These are phyloP conservation scores for Xylariaceae sp. DNA, from an alignment of 2,329 filamentous ascomycete genomes.

Conservation along the genomic window DNA sequence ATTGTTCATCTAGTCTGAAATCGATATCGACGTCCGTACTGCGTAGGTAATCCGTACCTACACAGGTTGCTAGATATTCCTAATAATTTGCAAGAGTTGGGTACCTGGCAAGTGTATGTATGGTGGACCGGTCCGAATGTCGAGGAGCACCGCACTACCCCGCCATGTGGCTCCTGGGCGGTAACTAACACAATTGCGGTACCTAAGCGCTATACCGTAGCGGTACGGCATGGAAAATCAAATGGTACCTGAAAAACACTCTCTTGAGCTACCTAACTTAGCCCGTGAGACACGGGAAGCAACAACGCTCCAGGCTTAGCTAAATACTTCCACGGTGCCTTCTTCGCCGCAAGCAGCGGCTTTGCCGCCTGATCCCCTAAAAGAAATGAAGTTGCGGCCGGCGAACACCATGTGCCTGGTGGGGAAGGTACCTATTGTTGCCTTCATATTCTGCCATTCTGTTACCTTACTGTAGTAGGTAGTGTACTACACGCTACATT, in stretches of 20 bases:
- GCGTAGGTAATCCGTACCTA: too few relatives aligned
- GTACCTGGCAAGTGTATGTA: neutral
- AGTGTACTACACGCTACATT: too few relatives aligned
- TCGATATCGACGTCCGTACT: too few relatives aligned
- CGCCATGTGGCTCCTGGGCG: slow-evolving; percentile 8
- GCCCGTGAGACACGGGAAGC: slow-evolving; percentile 9
- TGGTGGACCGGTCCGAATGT: slow-evolving; percentile 1
- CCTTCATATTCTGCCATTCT: too few relatives aligned
- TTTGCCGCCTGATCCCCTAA: neutral
- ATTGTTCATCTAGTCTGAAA: too few relatives aligned
- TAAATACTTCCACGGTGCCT: neutral
- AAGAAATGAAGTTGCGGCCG: neutral
- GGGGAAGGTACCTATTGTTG: too few relatives aligned
- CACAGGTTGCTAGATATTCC: neutral
- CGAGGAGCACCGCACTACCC: slow-evolving; percentile 4
- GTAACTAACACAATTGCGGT: neutral
- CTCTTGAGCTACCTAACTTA: neutral
- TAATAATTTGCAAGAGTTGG: neutral
- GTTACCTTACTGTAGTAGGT: too few relatives aligned
- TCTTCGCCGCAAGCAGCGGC: slow-evolving; percentile 15
- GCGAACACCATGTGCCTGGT: neutral
- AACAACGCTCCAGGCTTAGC: slow-evolving; percentile 4
- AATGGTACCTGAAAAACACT: too few relatives aligned
- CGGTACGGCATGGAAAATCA: neutral
- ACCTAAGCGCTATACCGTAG: neutral